Conservation (phyloP, 352 stramenopile species). For the Pythium dissotocum region DNA sequence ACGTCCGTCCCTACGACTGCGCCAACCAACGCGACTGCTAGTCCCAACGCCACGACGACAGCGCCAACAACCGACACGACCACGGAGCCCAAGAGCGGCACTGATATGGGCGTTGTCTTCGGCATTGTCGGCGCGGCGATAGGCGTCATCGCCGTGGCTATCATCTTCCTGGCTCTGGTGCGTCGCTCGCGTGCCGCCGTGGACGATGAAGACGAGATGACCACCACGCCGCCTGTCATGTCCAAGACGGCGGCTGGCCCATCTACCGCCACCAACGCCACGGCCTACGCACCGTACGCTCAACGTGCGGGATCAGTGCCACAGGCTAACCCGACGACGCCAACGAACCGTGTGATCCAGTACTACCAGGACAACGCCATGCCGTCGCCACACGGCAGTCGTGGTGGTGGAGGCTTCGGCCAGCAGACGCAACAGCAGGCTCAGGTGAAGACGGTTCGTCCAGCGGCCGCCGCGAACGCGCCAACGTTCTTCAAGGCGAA, state of each 20-base stretch:
- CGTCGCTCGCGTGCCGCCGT: conserved; percentile 66
- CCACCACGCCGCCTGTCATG: conserved; percentile 12
- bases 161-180: conserved; percentile 80
- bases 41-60: conserved; percentile 5
- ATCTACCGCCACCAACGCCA: conserved; percentile 21
- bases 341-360: conserved; percentile 28
- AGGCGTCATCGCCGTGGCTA: conserved; percentile 72
- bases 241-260: conserved; percentile 16
- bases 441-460: conserved; percentile 23
- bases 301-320: conserved; percentile 10
- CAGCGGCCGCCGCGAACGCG: conserved; percentile 22
- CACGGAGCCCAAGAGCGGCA: too few relatives aligned
- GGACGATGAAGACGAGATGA: conserved; percentile 54
- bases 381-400: conserved; percentile 21
- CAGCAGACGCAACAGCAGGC: conserved; percentile 12
- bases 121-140: conserved; percentile 76
- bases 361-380: conserved; percentile 31
- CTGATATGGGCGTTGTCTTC: conserved; percentile 74
- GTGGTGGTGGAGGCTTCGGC: conserved; percentile 15
- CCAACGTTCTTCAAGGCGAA: conserved; percentile 29
- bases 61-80: too few relatives aligned
- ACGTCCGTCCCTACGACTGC: background rate
- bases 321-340: conserved; percentile 24
- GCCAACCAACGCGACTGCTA: conserved; percentile 7
- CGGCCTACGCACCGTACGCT: conserved; percentile 26